Conservation (phyloP, 768 basidiomycete genomes). For the Panellus pusillus region DNA sequence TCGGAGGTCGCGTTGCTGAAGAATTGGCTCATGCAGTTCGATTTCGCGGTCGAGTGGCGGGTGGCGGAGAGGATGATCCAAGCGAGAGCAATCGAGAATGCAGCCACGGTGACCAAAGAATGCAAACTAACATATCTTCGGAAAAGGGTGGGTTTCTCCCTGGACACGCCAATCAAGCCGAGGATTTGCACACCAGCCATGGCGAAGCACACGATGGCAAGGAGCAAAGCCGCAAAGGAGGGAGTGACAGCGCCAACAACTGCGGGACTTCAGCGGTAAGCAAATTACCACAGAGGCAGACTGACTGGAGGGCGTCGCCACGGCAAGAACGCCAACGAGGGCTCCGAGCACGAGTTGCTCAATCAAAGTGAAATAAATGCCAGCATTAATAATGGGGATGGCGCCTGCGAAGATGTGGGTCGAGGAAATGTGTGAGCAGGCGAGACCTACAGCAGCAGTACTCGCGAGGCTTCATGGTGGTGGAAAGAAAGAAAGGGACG, state of each 20-base stretch:
- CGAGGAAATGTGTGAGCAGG: not conserved
- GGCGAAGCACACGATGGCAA: slow-evolving; percentile 75
- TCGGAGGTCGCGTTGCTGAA: slow-evolving; percentile 41
- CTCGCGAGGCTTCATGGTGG: slow-evolving; percentile 71
- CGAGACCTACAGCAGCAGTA: slow-evolving; percentile 73
- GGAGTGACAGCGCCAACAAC: slow-evolving; percentile 90
- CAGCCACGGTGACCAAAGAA: slow-evolving; percentile 48
- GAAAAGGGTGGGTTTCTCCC: slow-evolving; percentile 67
- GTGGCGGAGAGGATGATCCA: slow-evolving; percentile 82
- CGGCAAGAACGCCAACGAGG: slow-evolving; percentile 66
- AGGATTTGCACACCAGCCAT: slow-evolving; percentile 76
- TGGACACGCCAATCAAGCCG: slow-evolving; percentile 84
- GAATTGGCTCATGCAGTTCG: slow-evolving; percentile 61
- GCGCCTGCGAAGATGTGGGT: slow-evolving; percentile 38
- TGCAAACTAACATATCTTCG: slow-evolving; percentile 73
- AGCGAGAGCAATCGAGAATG: slow-evolving; percentile 75
- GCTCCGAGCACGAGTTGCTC: slow-evolving; percentile 76
- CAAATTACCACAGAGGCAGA: slow-evolving; percentile 13
- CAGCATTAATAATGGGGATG: slow-evolving; percentile 86
- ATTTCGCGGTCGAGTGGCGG: slow-evolving; percentile 70
- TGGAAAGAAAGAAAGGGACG: slow-evolving; percentile 21
- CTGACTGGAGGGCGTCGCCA: slow-evolving; percentile 82
- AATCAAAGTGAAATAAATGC: slow-evolving; percentile 76
- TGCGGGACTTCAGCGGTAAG: slow-evolving; percentile 27
- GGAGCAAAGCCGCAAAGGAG: slow-evolving; percentile 67